These are phyloP conservation scores for Apiospora kogelbergensis DNA, from an alignment of 2,329 filamentous ascomycete species.

Conservation along the genomic window DNA sequence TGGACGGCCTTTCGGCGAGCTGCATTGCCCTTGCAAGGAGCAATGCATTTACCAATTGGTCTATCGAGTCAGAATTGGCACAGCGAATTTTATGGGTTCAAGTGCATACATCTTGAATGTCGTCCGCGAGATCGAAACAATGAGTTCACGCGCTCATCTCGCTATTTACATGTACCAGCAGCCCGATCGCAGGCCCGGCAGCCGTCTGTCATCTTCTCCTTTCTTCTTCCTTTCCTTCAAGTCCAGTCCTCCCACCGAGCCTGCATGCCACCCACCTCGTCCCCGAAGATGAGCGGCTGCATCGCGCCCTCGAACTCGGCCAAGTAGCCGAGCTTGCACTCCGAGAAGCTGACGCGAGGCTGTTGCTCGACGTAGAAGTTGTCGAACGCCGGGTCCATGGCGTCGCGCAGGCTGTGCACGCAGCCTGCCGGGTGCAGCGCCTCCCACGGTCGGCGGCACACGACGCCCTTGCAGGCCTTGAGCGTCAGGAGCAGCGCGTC, in stretches of 20 bases:
- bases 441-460: conserved; percentile 57
- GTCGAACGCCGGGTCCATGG: conserved; percentile 48
- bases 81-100: no score
- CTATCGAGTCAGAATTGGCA: no score
- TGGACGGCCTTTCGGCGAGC: no score
- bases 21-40: no score
- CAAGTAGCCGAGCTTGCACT: conserved; percentile 58
- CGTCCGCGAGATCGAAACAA: no score
- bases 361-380: conserved; percentile 50
- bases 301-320: conserved; percentile 50
- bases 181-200: no score
- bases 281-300: not conserved
- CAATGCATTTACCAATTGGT: no score
- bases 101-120: no score
- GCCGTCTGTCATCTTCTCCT: not conserved
- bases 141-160: no score
- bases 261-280: not conserved
- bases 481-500: conserved; percentile 60
- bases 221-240: not conserved
- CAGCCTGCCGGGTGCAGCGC: conserved; percentile 53
- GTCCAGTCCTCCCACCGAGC: not conserved
- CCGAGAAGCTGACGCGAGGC: conserved; percentile 49
- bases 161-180: no score
- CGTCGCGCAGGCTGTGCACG: conserved; percentile 52
- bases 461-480: conserved; percentile 57